Evolutionary conservation across 2,329 filamentous ascomycete species (phyloP).

Genomic region (Botrytis byssoidea): DNA sequence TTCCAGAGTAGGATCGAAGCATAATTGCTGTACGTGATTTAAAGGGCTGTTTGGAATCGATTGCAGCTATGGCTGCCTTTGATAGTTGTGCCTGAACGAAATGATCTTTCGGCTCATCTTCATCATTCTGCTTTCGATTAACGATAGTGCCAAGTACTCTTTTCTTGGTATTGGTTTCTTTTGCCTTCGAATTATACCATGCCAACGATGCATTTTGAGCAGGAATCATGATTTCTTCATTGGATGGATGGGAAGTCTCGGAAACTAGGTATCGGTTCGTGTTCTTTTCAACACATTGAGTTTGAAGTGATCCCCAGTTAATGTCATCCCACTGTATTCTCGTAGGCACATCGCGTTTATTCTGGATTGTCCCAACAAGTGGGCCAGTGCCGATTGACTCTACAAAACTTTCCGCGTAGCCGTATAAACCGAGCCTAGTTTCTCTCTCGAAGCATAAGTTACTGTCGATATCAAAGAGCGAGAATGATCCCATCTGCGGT

Average conservation of each 20-base stretch:
- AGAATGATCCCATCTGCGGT: slow-evolving; percentile 62
- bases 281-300: slow-evolving; percentile 64
- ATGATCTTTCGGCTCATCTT: neutral
- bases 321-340: slow-evolving; percentile 58
- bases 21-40: slow-evolving; percentile 66
- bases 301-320: slow-evolving; percentile 69
- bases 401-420: slow-evolving; percentile 46
- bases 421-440: slow-evolving; percentile 67
- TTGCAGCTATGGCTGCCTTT: neutral
- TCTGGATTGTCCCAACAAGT: neutral
- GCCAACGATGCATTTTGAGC: neutral
- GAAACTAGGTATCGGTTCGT: slow-evolving; percentile 49
- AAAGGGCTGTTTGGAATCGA: neutral
- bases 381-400: fast-evolving
- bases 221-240: neutral
- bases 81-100: neutral
- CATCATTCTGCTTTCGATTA: neutral
- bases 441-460: slow-evolving; percentile 67
- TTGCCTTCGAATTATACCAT: neutral
- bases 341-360: slow-evolving; percentile 5
- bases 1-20: slow-evolving; percentile 72
- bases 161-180: neutral
- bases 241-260: neutral
- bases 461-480: slow-evolving; percentile 58
- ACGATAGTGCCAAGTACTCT: neutral